Evolutionary conservation across 2,329 filamentous ascomycete genomes (phyloP), one percentile per base, ranked within the genome.

Genomic region (Colletotrichum ledebouriae): DNA sequence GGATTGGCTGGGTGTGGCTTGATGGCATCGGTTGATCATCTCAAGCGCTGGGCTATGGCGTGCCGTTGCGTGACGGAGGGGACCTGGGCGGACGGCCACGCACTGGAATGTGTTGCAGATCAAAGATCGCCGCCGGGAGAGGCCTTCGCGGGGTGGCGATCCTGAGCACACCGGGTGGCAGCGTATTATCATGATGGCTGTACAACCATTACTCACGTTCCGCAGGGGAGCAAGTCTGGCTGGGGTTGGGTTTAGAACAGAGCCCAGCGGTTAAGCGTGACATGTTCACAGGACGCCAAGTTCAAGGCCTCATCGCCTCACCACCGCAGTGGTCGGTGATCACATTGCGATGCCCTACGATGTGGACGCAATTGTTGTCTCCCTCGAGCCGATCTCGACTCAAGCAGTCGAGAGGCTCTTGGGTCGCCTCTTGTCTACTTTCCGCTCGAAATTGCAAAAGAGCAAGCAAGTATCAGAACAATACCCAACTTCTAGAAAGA

Each of bases 11-110:
- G 11, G 5, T 9, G 33, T 59, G 55, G 55, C 55, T 50, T 34
- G 41, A 49, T 6, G 22, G 44, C 37, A 55, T 63, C 53, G 47
- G 29, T 46, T 59, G 53, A 64, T 20, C 60, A 41, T 39, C 29
- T 10, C 9, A 34, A 44, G 42, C 25, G 50, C 29, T 29, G 25
- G 13, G 29, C 15, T 44, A 46, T n/a, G 33, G 25, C 53, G 22
- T 58, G 39, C 17, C 37, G 55, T 13, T 17, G 10, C 10, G 44
- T 47, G 44, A 17, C 15, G 39, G 55, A 33, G 22, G 55, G 25
- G 25, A 29, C 29, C 29, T 58, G 55, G 39, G 3, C 20, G n/a
- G 6, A 33, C 49, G n/a, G 25, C 52, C 34, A 55, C 52, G 20
- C 53, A 20, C 17, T 42, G 17, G 15, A 17, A 46, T 25, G 15